phyloP scores from a whole-genome alignment of 208 protist species.

The Leishmania gerbilli region DNA sequence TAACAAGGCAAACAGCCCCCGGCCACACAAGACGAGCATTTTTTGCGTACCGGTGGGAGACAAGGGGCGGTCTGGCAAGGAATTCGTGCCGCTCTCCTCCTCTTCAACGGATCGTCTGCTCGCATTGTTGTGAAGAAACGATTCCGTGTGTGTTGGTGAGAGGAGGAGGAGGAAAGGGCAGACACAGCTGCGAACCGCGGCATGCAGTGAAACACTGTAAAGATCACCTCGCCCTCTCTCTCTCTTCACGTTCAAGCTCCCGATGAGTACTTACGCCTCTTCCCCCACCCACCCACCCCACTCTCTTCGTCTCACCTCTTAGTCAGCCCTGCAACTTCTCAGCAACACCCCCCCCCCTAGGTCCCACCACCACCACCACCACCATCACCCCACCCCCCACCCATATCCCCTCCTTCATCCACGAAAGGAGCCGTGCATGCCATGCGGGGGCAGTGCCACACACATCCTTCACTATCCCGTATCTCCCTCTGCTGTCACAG shows the following conservation, averaged over 20 bases:
- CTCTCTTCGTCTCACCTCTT: neutral
- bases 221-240: neutral
- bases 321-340: neutral
- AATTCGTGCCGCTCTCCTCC: neutral
- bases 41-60: neutral
- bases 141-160: neutral
- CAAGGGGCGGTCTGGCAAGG: neutral
- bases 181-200: neutral
- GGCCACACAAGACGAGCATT: neutral
- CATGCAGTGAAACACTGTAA: neutral
- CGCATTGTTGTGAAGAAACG: neutral
- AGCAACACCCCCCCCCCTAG: neutral
- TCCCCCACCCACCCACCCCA: too few species aligned
- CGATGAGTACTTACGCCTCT: neutral
- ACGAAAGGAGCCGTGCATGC: neutral
- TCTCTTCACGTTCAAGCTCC: neutral
- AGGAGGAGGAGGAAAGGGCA: neutral
- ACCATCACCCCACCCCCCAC: neutral
- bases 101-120: neutral
- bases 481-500: neutral
- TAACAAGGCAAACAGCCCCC: neutral
- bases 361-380: neutral
- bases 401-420: neutral
- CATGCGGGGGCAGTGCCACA: neutral
- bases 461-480: neutral